These are phyloP conservation scores for Ogataea hybrid DNA, from an alignment of 1,139 yeast species.

Conservation along the genomic window DNA sequence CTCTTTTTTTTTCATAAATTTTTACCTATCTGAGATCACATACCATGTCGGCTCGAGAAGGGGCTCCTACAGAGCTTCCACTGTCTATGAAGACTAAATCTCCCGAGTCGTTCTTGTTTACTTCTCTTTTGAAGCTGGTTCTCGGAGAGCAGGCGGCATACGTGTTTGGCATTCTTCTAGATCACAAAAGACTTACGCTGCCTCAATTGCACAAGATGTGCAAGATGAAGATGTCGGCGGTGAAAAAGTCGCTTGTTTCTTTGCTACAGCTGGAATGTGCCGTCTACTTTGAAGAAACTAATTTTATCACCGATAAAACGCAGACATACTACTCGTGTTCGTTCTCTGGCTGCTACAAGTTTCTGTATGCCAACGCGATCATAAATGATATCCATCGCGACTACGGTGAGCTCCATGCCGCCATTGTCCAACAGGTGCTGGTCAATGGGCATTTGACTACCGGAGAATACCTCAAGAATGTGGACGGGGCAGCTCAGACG, in stretches of 20 bases:
- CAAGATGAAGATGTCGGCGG: slow-evolving; percentile 40
- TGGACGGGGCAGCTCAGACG: slow-evolving; percentile 19
- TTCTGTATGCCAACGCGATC: slow-evolving; percentile 78
- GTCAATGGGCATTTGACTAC: slow-evolving; percentile 63
- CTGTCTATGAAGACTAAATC: slow-evolving; percentile 37
- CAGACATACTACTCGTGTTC: slow-evolving; percentile 54
- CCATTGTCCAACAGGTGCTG: slow-evolving; percentile 69
- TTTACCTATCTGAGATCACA: background rate
- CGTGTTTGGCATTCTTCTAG: slow-evolving; percentile 51
- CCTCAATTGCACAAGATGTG: slow-evolving; percentile 45
- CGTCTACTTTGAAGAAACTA: slow-evolving; percentile 48
- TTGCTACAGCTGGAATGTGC: slow-evolving; percentile 67
- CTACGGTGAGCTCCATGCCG: slow-evolving; percentile 46
- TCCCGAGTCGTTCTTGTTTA: slow-evolving; percentile 59
- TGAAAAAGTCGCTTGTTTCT: slow-evolving; percentile 60
- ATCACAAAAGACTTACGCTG: slow-evolving; percentile 57
- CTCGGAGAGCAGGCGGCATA: slow-evolving; percentile 65
- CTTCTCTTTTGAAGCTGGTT: slow-evolving; percentile 51
- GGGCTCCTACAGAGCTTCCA: slow-evolving; percentile 25
- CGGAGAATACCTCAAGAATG: slow-evolving; percentile 49
- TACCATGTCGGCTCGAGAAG: slow-evolving; percentile 9
- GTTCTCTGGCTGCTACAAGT: slow-evolving; percentile 59
- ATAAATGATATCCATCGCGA: slow-evolving; percentile 51
- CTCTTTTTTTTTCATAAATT: background rate
- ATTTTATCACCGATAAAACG: slow-evolving; percentile 33